These are phyloP conservation scores for Euphorbia peplus DNA, from an alignment of 345 rosid species.

Conservation along the genomic window DNA sequence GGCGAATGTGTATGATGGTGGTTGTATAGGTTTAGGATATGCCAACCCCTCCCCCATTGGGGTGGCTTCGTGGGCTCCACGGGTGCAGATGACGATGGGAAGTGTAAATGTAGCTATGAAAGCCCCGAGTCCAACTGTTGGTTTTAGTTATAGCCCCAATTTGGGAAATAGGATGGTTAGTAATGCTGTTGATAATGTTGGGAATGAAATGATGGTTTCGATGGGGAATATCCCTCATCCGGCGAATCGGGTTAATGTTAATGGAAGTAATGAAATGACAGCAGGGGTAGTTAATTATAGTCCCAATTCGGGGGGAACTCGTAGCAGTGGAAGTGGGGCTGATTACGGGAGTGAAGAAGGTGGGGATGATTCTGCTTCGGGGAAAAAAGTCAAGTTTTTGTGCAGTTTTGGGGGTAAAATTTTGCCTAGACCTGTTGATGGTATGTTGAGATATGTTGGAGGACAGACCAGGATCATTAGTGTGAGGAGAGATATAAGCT, in stretches of 20 bases:
- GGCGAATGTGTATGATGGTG: slow-evolving; percentile 38
- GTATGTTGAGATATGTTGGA: slow-evolving; percentile 67
- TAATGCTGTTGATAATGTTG: slow-evolving; percentile 46
- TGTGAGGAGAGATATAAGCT: slow-evolving; percentile 47
- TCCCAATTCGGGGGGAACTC: slow-evolving; percentile 30
- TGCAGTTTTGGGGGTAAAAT: slow-evolving; percentile 80
- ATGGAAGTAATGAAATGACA: slow-evolving; percentile 28
- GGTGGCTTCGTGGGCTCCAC: slow-evolving; percentile 38
- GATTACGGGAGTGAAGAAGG: slow-evolving; percentile 54
- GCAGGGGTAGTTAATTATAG: slow-evolving; percentile 6
- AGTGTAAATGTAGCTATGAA: slow-evolving; percentile 34
- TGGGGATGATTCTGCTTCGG: slow-evolving; percentile 49
- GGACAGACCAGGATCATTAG: slow-evolving; percentile 70
- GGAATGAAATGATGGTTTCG: slow-evolving; percentile 34
- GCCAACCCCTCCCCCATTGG: slow-evolving; percentile 29
- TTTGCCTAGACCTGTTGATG: slow-evolving; percentile 78
- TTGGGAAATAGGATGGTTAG: slow-evolving; percentile 39
- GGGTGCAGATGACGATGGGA: slow-evolving; percentile 32
- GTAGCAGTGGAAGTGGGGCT: slow-evolving; percentile 35
- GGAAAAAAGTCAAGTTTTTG: slow-evolving; percentile 61
- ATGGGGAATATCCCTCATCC: slow-evolving; percentile 29
- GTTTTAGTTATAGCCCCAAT: slow-evolving; percentile 33
- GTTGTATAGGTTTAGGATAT: slow-evolving; percentile 46
- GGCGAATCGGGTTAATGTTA: slow-evolving; percentile 28
- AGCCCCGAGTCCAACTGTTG: slow-evolving; percentile 32